A percentile compares a stretch with the other conserved stretches of the same genome.
Conservation (phyloP, 2,329 filamentous ascomycete genomes). For the Aspergillus felis region DNA sequence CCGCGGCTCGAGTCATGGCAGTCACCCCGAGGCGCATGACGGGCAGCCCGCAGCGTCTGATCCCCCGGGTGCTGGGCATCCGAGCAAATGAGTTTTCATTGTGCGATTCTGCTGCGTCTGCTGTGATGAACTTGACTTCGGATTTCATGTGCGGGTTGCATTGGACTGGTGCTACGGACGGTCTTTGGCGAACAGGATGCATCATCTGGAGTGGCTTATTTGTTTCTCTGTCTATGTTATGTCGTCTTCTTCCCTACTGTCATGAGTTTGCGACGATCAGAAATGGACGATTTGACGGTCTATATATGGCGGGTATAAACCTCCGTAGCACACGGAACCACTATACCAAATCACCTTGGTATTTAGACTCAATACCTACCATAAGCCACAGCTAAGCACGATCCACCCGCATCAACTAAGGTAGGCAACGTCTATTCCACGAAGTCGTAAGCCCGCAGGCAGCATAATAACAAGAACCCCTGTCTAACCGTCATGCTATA, state of each 20-base stretch:
- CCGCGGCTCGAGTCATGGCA: conserved; percentile 26
- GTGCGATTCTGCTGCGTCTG: not conserved
- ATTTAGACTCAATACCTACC: too few relatives aligned
- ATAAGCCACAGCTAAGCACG: too few relatives aligned
- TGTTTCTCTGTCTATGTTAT: not conserved
- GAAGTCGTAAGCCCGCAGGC: too few relatives aligned
- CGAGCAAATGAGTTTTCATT: not conserved
- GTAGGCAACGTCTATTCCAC: too few relatives aligned
- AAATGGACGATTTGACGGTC: not conserved
- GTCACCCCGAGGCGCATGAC: not conserved
- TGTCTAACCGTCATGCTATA: not conserved
- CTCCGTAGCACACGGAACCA: not conserved
- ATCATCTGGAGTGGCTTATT: not conserved
- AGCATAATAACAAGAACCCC: too few relatives aligned
- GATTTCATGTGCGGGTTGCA: not conserved
- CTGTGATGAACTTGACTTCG: not conserved
- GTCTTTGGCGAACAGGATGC: not conserved
- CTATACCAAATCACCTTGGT: not conserved
- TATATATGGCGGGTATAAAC: too few relatives aligned
- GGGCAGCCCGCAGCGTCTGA: not conserved
- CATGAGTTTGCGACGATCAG: not conserved
- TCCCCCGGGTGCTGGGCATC: not conserved
- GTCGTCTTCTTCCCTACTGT: not conserved
- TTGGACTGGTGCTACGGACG: not conserved
- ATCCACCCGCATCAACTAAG: too few relatives aligned